Evolutionary conservation across 2,329 filamentous ascomycete genomes (phyloP), one percentile per base, ranked within the genome.

Genomic region (Paramyrothecium sp.): DNA sequence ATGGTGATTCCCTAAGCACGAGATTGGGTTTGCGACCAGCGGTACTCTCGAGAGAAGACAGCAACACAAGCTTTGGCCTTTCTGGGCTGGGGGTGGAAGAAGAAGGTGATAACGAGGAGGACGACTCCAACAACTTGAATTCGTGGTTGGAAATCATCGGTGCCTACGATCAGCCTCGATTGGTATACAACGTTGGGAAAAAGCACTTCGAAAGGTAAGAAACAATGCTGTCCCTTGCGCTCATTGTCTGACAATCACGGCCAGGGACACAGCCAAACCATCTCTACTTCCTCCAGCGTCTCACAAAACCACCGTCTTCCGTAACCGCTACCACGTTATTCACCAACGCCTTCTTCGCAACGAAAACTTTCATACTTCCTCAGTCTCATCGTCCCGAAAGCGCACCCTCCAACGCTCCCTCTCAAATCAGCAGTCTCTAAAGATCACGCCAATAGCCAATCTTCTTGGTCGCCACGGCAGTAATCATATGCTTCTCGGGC

Each of bases 271-370:
- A 3, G 80, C 82, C 13, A 86, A 86, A 62, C 84, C 90, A 16
- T 89, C 89, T 1, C 70, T 94, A 46, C 79, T 99, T 61, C 92
- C 96, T 0, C 79, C 85, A 10, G 87, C 92, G 17, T 85, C 87
- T 7, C 89, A 93, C 68, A 97, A 96, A 73, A 97, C 92, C 2
- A 80, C 86, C 3, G 79, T 95, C 49, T 97, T 97, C 75, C 86
- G 92, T 62, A 93, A 97, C 71, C 85, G 93, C 61, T 98, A 96
- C 72, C 90, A 97, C 66, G 84, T 98, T 55, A 89, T 98, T 53
- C 90, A 97, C 71, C 94, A 98, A 72, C 88, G 95, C 19, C 84
- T 98, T 19, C 83, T 98, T 46, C 89, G 95, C 52, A 97, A 97
- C 69, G 92, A 97, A 73, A 88, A 91, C 20, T 99, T 99, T 66